Evolutionary conservation across 495 filamentous ascomycete species (phyloP), one percentile per base, ranked within the genome.

Genomic region (Neurospora sp.): DNA sequence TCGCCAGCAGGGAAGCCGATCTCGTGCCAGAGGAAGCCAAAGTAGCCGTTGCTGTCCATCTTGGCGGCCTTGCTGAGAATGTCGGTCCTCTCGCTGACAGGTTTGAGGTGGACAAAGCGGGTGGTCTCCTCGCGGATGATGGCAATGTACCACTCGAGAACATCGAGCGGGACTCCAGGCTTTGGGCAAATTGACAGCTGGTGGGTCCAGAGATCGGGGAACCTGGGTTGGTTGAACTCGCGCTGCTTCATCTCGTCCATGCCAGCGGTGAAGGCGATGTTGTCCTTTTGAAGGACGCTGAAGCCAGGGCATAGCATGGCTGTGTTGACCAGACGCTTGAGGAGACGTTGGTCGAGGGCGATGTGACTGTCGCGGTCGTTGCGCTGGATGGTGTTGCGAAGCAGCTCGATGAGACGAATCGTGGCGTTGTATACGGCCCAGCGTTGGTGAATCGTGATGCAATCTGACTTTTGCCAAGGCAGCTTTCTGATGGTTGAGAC

Each of bases 401-500:
- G 75, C 0, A 74, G 39, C 0, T 39, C 70, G 22, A 91, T 78
- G 68, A 92, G 85, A 39, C 81, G 78, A 16, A 84, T 73, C 39
- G 85, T 81, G 14, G 87, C 75, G 0, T 85, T 76, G 80, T 89
- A 90, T 20, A 94, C 73, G 4, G 82, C 74, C 42, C 89, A 83
- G 16, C 92, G 89, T 73, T 92, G 86, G 41, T 83, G 81, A 39
- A 94, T 80, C 0, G 89, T 92, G 81, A 93, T 91, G 73, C 85
- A 69, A 38, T 88, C 80, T 1, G 86, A 81, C 39, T 85, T 84
- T 44, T 87, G 86, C 93, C 92, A 96, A 0, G 93, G 93, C 75
- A 90, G 84, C 84, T 94, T 96, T 76, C 87, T 86, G 69, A 96
- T 81, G 0, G 89, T 92, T 74, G 88, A 92, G 74, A 93, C 91